phyloP scores from a whole-genome alignment of 2,329 filamentous ascomycete species.

The Dothistroma septosporum region DNA sequence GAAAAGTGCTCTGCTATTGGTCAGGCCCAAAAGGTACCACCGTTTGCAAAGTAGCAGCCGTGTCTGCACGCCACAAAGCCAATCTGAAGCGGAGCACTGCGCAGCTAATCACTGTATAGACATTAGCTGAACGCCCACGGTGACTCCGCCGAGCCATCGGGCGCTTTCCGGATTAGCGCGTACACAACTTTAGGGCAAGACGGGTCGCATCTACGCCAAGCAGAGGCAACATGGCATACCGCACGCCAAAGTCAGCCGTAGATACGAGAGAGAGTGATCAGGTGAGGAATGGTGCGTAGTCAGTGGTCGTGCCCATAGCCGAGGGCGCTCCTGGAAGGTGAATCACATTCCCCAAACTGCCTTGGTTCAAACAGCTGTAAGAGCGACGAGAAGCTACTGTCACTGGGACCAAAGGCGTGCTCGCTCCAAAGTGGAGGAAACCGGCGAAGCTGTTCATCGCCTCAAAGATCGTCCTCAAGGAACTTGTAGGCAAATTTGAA shows the following conservation, averaged over 20 bases:
- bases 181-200: neutral
- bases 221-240: neutral
- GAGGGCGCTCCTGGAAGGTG: neutral
- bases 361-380: neutral
- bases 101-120: neutral
- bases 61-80: neutral
- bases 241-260: neutral
- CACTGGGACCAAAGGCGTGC: neutral
- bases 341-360: slow-evolving; percentile 1
- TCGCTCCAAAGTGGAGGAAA: neutral
- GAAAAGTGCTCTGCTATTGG: neutral
- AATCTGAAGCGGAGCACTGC: neutral
- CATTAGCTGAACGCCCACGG: neutral
- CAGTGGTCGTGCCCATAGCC: neutral
- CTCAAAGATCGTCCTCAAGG: slow-evolving; percentile 69
- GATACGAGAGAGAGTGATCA: neutral
- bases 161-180: neutral
- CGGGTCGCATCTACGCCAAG: neutral
- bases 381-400: slow-evolving; percentile 16
- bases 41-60: neutral
- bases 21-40: neutral
- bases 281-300: neutral
- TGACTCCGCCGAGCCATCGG: neutral
- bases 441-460: neutral
- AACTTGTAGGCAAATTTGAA: slow-evolving; percentile 99